Conservation (phyloP, 192 early-diverging fungal species). For the Funneliformis mosseae region DNA sequence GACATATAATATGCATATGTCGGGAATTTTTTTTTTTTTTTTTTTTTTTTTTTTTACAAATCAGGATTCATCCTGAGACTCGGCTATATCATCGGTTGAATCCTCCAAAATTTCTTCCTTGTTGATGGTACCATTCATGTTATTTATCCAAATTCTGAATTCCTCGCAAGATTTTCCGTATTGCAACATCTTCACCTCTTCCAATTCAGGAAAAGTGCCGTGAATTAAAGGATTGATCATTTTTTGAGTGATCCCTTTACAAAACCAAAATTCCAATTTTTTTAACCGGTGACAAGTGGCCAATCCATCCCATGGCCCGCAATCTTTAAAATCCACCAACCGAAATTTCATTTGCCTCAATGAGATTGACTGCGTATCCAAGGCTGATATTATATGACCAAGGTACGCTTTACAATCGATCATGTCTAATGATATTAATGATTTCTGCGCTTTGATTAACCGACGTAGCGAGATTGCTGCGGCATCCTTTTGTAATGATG, state of each 20-base stretch:
- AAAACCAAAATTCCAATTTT: slow-evolving; percentile 17
- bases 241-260: slow-evolving; percentile 12
- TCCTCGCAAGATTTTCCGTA: neutral
- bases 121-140: neutral
- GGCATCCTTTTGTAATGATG: neutral
- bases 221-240: slow-evolving; percentile 5
- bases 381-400: slow-evolving; percentile 16
- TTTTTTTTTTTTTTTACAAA: neutral
- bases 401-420: slow-evolving; percentile 12
- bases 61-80: neutral
- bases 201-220: neutral
- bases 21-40: too few relatives aligned
- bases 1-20: too few relatives aligned
- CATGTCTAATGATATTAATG: slow-evolving; percentile 1
- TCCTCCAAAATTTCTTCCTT: neutral
- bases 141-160: neutral
- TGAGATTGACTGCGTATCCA: slow-evolving; percentile 6
- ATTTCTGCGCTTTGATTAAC: slow-evolving; percentile 20
- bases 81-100: neutral
- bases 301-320: slow-evolving; percentile 9
- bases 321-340: slow-evolving; percentile 12
- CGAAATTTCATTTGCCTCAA: neutral
- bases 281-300: neutral
- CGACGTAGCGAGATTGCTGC: neutral
- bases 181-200: slow-evolving; percentile 14